phyloP scores from a whole-genome alignment of 352 stramenopile genomes.

The Phytophthora cryptogea region DNA sequence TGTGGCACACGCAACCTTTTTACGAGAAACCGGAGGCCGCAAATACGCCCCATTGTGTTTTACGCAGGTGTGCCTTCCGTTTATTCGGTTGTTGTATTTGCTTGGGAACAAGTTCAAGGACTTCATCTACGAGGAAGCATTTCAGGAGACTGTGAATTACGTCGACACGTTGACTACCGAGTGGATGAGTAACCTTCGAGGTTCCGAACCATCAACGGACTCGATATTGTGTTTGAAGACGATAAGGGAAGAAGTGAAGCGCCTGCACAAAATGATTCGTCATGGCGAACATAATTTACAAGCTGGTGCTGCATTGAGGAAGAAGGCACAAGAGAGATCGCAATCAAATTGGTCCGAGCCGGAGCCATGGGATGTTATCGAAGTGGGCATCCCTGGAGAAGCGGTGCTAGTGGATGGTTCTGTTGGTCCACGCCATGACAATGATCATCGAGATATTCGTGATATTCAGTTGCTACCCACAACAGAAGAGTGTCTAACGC shows the following conservation, averaged over 20 bases:
- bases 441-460: conserved; percentile 37
- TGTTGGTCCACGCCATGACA: conserved; percentile 44
- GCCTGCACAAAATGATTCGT: conserved; percentile 38
- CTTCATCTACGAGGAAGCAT: conserved; percentile 43
- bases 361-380: conserved; percentile 35
- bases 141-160: conserved; percentile 30
- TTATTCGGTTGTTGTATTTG: conserved; percentile 42
- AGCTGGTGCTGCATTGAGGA: conserved; percentile 9
- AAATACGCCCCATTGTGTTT: conserved; percentile 45
- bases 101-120: conserved; percentile 55
- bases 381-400: conserved; percentile 31
- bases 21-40: conserved; percentile 25
- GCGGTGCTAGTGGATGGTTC: conserved; percentile 22
- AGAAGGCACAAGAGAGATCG: conserved; percentile 7
- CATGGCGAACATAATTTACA: conserved; percentile 22
- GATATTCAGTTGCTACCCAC: conserved; percentile 45
- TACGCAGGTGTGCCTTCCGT: conserved; percentile 42
- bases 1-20: conserved; percentile 30
- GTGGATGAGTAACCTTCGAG: conserved; percentile 25
- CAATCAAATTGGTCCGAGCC: not conserved
- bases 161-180: conserved; percentile 29
- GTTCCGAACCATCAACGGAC: conserved; percentile 17
- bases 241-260: conserved; percentile 32
- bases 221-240: conserved; percentile 38
- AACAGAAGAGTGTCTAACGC: conserved; percentile 38